Base-by-base conservation (phyloP, 768 basidiomycete species). In the Boletus rex-veris region DNA sequence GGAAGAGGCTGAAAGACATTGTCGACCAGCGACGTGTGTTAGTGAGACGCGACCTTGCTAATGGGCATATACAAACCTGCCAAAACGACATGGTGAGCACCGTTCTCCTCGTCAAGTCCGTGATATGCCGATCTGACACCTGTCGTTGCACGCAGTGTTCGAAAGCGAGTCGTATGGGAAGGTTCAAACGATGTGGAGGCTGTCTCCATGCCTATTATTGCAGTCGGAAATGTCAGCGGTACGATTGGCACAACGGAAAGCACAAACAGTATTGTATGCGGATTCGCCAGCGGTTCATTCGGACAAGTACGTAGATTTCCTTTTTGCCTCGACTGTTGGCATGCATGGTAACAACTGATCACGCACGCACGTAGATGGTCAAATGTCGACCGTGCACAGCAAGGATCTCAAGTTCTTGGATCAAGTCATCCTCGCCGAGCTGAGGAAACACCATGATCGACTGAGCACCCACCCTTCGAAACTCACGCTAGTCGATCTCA, bases 181-280 rank as follows among this genome's bases (percentile, higher is more conserved):
- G 43, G n/a, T 60, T 68, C 26, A 68, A 58, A 47, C 62, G 66
- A 0, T 68, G 68, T 26, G 58, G 36, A 16, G 66, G 68, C 5
- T 70, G 64, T 47, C 55, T 64, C 24, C 67, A 68, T n/a, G 55
- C 66, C 30, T 70, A 59, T 38, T 70, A 70, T 18, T 70, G 69
- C 31, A 59, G 58, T 46, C 59, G 44, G 24, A 47, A 50, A 36
- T 69, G 67, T 54, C 67, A 69, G 56, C 62, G 58, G 24, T 52
- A 60, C 33, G 67, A 68, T 12, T 70, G 67, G 67, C 30, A 40
- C 40, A 26, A 56, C 24, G 67, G 67, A n/a, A 64, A 50, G 39
- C 67, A 68, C 53, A 68, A 66, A 39, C 47, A 54, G 18, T 70
- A 70, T 33, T 69, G 64, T 38, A 52, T 33, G 2, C 48, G 57